Evolutionary conservation across 257 asterid genomes (phyloP).

Genomic region (Euphrasia confusa): DNA sequence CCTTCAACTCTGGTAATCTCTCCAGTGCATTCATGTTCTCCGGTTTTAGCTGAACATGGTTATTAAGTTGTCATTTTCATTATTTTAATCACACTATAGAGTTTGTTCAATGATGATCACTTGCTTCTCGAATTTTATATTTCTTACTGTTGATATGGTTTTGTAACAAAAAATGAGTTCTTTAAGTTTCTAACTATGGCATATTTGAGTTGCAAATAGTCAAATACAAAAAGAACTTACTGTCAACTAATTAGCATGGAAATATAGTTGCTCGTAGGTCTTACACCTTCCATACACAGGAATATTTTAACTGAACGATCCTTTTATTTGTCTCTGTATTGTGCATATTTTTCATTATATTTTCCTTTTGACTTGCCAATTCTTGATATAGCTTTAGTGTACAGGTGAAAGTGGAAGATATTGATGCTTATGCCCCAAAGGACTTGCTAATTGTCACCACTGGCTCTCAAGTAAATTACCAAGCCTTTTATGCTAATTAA

Average conservation of each 20-base stretch:
- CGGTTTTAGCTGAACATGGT: slow-evolving; percentile 8
- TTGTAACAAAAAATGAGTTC: background rate
- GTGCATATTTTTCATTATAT: slow-evolving; percentile 15
- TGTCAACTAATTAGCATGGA: background rate
- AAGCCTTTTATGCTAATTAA: slow-evolving; percentile 25
- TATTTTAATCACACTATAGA: background rate
- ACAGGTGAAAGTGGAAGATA: slow-evolving; percentile 95
- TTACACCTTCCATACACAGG: background rate
- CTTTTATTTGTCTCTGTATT: background rate
- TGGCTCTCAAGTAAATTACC: slow-evolving; percentile 88
- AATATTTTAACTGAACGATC: background rate
- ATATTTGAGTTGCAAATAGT: background rate
- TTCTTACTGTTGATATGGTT: background rate
- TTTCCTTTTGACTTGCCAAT: slow-evolving; percentile 10
- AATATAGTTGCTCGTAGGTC: background rate
- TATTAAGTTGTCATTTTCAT: background rate
- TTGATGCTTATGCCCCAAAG: slow-evolving; percentile 91
- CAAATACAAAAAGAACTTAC: background rate
- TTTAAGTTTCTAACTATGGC: background rate
- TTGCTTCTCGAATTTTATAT: background rate
- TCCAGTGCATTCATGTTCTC: slow-evolving; percentile 19
- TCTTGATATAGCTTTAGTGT: slow-evolving; percentile 27
- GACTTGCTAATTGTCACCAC: slow-evolving; percentile 97
- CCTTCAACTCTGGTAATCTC: slow-evolving; percentile 93
- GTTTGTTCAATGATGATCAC: background rate